Percentiles rank a stretch among this genome's conserved stretches.
These are phyloP conservation scores for Borovskyia barvae DNA, from an alignment of 208 protist genomes.

Conservation along the genomic window DNA sequence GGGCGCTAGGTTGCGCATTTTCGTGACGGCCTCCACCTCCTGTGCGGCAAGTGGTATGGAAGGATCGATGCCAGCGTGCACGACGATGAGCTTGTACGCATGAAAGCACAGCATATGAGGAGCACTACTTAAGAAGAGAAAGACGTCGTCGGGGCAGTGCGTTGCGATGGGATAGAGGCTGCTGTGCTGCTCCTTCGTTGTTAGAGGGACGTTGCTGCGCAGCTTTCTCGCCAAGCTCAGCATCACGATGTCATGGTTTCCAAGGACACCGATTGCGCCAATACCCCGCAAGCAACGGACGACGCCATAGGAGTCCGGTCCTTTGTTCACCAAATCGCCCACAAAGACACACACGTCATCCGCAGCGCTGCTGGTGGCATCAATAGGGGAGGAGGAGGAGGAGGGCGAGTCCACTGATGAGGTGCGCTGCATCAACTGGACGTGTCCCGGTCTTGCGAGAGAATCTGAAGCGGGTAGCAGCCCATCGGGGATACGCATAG, in stretches of 20 bases:
- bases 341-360: constrained; percentile 67
- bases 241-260: constrained; percentile 79
- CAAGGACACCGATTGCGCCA: constrained; percentile 61
- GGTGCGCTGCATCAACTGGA: too few species aligned
- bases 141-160: constrained; percentile 43
- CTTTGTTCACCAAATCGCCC: constrained; percentile 86
- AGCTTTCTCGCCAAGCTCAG: constrained; percentile 45
- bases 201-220: constrained; percentile 5
- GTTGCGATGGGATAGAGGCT: constrained; percentile 41
- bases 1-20: constrained; percentile 54
- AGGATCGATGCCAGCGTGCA: constrained; percentile 74
- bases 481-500: too few species aligned
- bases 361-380: not conserved
- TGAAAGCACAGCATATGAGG: constrained; percentile 74
- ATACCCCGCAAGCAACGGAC: constrained; percentile 47
- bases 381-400: not conserved
- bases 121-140: constrained; percentile 41
- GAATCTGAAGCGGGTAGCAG: too few species aligned
- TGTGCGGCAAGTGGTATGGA: constrained; percentile 44
- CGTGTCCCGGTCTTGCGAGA: too few species aligned
- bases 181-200: constrained; percentile 32
- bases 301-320: constrained; percentile 68
- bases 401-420: constrained; percentile 6
- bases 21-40: constrained; percentile 31
- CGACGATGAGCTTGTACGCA: constrained; percentile 47